Conservation (phyloP, 495 filamentous ascomycete genomes). For the Niebla homalea region DNA sequence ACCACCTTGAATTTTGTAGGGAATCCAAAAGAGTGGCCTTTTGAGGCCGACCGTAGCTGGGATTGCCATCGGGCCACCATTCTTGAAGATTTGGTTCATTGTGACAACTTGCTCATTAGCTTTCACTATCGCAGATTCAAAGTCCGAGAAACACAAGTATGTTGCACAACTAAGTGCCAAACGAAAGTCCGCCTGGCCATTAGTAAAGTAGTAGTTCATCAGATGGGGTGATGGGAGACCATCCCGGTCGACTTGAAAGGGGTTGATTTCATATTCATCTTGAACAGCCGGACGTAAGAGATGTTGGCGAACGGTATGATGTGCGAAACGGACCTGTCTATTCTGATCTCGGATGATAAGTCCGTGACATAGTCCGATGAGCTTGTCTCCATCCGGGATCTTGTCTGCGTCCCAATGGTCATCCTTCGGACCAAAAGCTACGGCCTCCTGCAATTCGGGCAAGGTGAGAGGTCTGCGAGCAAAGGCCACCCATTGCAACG, state of each 20-base stretch:
- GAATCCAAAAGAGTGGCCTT: not conserved
- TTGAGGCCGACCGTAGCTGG: not conserved
- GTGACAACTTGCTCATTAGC: not conserved
- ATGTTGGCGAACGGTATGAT: conserved; percentile 24
- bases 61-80: conserved; percentile 2
- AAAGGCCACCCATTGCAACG: conserved; percentile 21
- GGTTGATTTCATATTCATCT: not conserved
- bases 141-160: conserved; percentile 18
- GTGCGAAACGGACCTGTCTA: conserved; percentile 22
- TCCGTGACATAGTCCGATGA: conserved; percentile 23
- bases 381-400: conserved; percentile 15
- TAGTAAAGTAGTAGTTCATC: not conserved
- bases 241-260: not conserved
- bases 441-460: conserved; percentile 25
- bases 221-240: not conserved
- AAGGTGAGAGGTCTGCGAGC: conserved; percentile 20
- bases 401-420: conserved; percentile 14
- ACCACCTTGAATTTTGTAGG: not conserved
- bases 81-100: not conserved
- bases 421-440: conserved; percentile 19
- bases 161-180: conserved; percentile 6
- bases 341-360: conserved; percentile 20
- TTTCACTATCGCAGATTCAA: conserved; percentile 8
- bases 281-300: conserved; percentile 10
- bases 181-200: not conserved